phyloP scores from a whole-genome alignment of 768 basidiomycete species.

The Gymnopilus junonius region DNA sequence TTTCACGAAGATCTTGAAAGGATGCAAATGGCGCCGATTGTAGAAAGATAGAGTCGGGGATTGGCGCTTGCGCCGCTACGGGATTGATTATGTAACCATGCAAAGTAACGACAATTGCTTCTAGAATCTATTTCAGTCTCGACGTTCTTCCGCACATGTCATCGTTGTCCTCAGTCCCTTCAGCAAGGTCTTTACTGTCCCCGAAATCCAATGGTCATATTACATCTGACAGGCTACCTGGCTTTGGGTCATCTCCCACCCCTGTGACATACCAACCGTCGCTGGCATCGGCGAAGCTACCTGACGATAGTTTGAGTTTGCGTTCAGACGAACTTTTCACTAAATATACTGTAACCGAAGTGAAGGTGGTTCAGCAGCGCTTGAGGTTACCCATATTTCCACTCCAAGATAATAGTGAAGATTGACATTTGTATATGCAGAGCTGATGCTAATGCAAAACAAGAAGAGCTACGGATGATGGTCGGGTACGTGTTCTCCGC shows the following conservation, averaged over 20 bases:
- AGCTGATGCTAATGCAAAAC: slow-evolving; percentile 83
- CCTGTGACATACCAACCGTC: slow-evolving; percentile 16
- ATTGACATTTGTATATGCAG: slow-evolving; percentile 39
- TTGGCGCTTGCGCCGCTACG: too few species aligned
- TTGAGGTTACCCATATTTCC: slow-evolving; percentile 53
- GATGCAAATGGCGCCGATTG: too few species aligned
- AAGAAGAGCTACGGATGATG: slow-evolving; percentile 87
- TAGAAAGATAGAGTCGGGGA: too few species aligned
- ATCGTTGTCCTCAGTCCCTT: slow-evolving; percentile 17
- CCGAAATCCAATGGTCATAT: slow-evolving; percentile 24
- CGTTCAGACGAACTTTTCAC: slow-evolving; percentile 79
- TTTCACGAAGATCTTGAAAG: too few species aligned
- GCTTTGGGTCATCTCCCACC: slow-evolving; percentile 12
- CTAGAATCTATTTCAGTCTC: neutral
- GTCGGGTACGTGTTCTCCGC: slow-evolving; percentile 73
- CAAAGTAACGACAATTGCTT: neutral
- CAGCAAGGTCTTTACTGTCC: slow-evolving; percentile 24
- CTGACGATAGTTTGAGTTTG: slow-evolving; percentile 35
- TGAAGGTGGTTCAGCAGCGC: slow-evolving; percentile 67
- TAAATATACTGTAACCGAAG: slow-evolving; percentile 71
- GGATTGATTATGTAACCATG: slow-evolving; percentile 6
- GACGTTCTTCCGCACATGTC: slow-evolving; percentile 18
- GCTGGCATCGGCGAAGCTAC: slow-evolving; percentile 14
- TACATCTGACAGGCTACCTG: slow-evolving; percentile 3
- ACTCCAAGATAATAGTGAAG: neutral